Percentiles rank a stretch among this genome's conserved stretches.
These are phyloP conservation scores for Pleurotus ostreatus DNA, from an alignment of 768 basidiomycete species.

Conservation along the genomic window DNA sequence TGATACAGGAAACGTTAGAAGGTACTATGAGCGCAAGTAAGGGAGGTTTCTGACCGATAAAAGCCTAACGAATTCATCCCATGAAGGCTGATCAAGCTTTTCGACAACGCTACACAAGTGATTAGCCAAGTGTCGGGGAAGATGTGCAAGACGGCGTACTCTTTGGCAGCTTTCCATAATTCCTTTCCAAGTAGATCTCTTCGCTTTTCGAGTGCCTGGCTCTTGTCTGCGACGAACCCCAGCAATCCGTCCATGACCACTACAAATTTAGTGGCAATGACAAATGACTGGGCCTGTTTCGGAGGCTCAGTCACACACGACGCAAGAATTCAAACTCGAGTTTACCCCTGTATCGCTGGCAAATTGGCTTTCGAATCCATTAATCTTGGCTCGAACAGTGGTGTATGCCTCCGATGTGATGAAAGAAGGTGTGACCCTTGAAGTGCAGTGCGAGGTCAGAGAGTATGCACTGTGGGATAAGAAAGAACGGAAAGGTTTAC, in stretches of 20 bases:
- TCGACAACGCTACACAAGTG: not conserved
- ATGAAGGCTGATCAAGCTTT: not conserved
- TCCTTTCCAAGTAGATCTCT: not conserved
- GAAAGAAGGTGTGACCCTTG: not conserved
- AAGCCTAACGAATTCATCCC: not conserved
- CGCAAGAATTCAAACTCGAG: too few relatives aligned
- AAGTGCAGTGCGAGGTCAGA: not conserved
- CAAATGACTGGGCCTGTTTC: not conserved
- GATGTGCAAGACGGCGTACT: not conserved
- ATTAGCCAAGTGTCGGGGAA: not conserved
- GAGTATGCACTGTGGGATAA: not conserved
- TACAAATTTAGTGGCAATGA: not conserved
- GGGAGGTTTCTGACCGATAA: not conserved
- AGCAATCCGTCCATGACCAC: not conserved
- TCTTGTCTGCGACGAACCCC: not conserved
- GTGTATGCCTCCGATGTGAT: not conserved
- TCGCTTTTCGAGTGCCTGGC: not conserved
- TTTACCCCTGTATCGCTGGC: not conserved
- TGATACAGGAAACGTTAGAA: not conserved
- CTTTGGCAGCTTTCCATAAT: not conserved
- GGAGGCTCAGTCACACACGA: not conserved
- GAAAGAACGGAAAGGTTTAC: not conserved
- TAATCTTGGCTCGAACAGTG: not conserved
- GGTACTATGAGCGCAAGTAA: not conserved
- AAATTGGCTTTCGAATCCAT: not conserved